phyloP scores from a whole-genome alignment of 805 yeast genomes.

The Metschnikowia peoriensis region DNA sequence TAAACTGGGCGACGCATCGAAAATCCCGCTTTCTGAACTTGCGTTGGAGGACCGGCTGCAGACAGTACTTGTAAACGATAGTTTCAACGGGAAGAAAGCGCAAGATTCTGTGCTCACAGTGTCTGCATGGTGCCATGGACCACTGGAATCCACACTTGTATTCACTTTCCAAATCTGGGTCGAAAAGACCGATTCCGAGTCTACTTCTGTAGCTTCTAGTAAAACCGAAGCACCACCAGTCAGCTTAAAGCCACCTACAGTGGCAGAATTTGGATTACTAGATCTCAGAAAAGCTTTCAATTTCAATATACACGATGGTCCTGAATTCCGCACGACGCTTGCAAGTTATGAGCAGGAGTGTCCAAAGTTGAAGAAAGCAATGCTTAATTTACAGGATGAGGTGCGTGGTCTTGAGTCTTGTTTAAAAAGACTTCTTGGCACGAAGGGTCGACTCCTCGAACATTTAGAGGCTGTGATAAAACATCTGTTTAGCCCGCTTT shows the following conservation, averaged over 20 bases:
- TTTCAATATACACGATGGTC: slow-evolving; percentile 43
- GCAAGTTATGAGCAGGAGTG: slow-evolving; percentile 30
- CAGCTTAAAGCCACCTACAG: background rate
- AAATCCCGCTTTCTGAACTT: slow-evolving; percentile 25
- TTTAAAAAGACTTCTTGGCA: slow-evolving; percentile 20
- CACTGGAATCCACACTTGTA: slow-evolving; percentile 2
- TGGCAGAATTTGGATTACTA: slow-evolving; percentile 8
- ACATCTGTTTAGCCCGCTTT: slow-evolving; percentile 26
- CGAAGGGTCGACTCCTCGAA: slow-evolving; percentile 26
- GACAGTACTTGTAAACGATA: slow-evolving; percentile 16
- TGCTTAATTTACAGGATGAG: slow-evolving; percentile 30
- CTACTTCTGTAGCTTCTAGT: background rate
- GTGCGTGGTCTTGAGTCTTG: slow-evolving; percentile 27
- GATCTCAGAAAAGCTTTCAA: slow-evolving; percentile 28
- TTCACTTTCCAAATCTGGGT: slow-evolving; percentile 6
- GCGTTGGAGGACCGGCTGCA: slow-evolving; percentile 23
- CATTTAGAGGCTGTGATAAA: slow-evolving; percentile 20
- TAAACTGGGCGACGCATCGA: slow-evolving; percentile 27
- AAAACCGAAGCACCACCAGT: background rate
- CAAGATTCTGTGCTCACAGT: slow-evolving; percentile 5
- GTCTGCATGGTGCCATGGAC: slow-evolving; percentile 14
- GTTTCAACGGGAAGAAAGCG: slow-evolving; percentile 5
- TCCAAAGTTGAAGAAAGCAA: slow-evolving; percentile 27
- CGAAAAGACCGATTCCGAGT: background rate
- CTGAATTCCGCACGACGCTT: slow-evolving; percentile 38